phyloP scores from a whole-genome alignment of 805 yeast species.

The Candida jianshihensis region DNA sequence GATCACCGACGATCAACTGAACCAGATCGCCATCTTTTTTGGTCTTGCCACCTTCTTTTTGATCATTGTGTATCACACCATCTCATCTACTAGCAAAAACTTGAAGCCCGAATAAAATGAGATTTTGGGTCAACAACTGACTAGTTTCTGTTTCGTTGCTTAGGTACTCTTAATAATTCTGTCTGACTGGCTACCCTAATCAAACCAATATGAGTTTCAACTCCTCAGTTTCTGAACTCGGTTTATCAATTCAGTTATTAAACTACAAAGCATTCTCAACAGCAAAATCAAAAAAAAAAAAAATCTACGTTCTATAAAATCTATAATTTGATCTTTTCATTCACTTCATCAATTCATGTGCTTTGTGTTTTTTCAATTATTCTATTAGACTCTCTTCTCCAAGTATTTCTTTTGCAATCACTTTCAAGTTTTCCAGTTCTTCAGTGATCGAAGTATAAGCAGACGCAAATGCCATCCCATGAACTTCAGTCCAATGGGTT shows the following conservation, averaged over 20 bases:
- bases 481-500: constrained; percentile 40
- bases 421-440: constrained; percentile 31
- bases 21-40: constrained; percentile 61
- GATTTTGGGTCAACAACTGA: too few relatives aligned
- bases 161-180: too few relatives aligned
- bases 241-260: too few relatives aligned
- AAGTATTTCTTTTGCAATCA: constrained; percentile 32
- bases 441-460: constrained; percentile 41
- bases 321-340: background rate
- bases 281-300: too few relatives aligned
- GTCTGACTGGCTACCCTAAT: too few relatives aligned
- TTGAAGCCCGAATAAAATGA: constrained; percentile 6
- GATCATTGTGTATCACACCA: constrained; percentile 65
- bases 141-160: background rate
- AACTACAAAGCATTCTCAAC: too few relatives aligned
- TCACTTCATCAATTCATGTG: background rate
- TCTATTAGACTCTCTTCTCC: constrained; percentile 31
- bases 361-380: background rate
- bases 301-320: background rate
- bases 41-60: constrained; percentile 69
- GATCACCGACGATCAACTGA: constrained; percentile 81
- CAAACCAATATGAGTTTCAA: too few relatives aligned
- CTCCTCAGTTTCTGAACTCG: too few relatives aligned
- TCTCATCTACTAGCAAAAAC: constrained; percentile 38
- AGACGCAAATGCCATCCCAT: constrained; percentile 42